Conservation (phyloP, 345 rosid species). For the Turritis glabra region DNA sequence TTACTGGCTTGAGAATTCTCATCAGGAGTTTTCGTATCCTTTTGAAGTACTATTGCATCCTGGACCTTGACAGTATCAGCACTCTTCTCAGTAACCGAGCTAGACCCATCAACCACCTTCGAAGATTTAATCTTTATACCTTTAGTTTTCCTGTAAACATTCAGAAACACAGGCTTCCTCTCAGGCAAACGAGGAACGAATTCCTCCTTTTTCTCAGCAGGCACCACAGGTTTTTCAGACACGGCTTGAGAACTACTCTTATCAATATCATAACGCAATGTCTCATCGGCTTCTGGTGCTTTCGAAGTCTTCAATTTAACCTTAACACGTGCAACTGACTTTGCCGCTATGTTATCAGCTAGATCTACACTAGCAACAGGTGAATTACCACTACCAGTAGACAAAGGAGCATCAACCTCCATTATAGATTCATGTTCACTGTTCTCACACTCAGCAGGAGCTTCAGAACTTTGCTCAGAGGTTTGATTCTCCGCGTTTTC, state of each 20-base stretch:
- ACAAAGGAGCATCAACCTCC: slow-evolving; percentile 76
- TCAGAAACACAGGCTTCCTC: slow-evolving; percentile 46
- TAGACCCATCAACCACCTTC: slow-evolving; percentile 47
- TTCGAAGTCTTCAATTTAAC: slow-evolving; percentile 78
- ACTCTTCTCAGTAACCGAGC: slow-evolving; percentile 42
- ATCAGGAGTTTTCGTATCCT: slow-evolving; percentile 25
- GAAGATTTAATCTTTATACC: slow-evolving; percentile 76
- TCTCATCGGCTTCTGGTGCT: slow-evolving; percentile 54
- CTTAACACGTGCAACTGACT: slow-evolving; percentile 64
- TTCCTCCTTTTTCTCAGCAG: slow-evolving; percentile 57
- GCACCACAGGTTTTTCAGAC: slow-evolving; percentile 48
- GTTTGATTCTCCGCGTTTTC: slow-evolving; percentile 32
- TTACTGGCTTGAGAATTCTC: slow-evolving; percentile 22
- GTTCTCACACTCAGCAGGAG: slow-evolving; percentile 38
- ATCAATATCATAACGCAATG: slow-evolving; percentile 51
- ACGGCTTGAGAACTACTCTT: slow-evolving; percentile 58
- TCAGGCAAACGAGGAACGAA: slow-evolving; percentile 57
- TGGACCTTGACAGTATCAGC: slow-evolving; percentile 28
- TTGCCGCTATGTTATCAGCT: slow-evolving; percentile 46
- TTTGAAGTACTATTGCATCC: slow-evolving; percentile 37
- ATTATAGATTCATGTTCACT: slow-evolving; percentile 55
- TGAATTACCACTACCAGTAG: slow-evolving; percentile 66
- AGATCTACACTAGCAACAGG: slow-evolving; percentile 51
- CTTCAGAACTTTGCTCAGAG: slow-evolving; percentile 48
- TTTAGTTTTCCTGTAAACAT: slow-evolving; percentile 65